Evolutionary conservation across 768 basidiomycete genomes (phyloP).

Genomic region (Lactarius psammicola): DNA sequence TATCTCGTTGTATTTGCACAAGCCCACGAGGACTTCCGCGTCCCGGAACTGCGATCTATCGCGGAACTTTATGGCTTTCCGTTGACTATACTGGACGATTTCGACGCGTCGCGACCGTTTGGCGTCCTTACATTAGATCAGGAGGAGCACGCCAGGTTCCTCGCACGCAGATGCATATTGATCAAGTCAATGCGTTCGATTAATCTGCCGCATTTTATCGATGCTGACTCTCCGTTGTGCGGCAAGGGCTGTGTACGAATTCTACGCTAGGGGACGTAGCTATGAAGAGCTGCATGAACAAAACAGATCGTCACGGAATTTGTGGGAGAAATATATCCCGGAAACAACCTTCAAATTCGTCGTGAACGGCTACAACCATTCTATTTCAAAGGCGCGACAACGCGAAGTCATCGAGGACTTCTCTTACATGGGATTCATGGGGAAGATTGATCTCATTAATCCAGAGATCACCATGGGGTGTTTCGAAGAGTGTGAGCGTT

Average conservation of each 20-base stretch:
- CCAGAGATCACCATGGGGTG: conserved; percentile 72
- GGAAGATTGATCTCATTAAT: conserved; percentile 76
- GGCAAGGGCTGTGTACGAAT: conserved; percentile 70
- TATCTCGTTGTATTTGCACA: conserved; percentile 80
- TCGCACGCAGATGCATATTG: conserved; percentile 76
- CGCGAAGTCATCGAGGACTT: conserved; percentile 73
- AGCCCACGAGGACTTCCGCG: conserved; percentile 74
- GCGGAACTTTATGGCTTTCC: conserved; percentile 71
- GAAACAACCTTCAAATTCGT: conserved; percentile 80
- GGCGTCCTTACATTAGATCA: conserved; percentile 66
- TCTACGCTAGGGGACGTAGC: conserved; percentile 65
- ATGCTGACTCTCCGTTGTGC: not conserved
- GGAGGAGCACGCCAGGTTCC: conserved; percentile 69
- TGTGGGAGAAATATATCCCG: conserved; percentile 59
- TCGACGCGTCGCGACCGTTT: conserved; percentile 63
- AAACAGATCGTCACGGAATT: conserved; percentile 43
- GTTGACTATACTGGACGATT: conserved; percentile 44
- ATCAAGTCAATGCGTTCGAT: conserved; percentile 68
- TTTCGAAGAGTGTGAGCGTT: conserved; percentile 80
- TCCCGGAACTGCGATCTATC: conserved; percentile 79
- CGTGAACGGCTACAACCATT: conserved; percentile 72
- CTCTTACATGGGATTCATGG: conserved; percentile 77
- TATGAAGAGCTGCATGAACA: conserved; percentile 69
- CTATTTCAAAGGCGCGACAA: conserved; percentile 66
- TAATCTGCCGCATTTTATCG: not conserved